Conservation (phyloP, 1,139 yeast genomes). For the Meyerozyma elateridarum region DNA sequence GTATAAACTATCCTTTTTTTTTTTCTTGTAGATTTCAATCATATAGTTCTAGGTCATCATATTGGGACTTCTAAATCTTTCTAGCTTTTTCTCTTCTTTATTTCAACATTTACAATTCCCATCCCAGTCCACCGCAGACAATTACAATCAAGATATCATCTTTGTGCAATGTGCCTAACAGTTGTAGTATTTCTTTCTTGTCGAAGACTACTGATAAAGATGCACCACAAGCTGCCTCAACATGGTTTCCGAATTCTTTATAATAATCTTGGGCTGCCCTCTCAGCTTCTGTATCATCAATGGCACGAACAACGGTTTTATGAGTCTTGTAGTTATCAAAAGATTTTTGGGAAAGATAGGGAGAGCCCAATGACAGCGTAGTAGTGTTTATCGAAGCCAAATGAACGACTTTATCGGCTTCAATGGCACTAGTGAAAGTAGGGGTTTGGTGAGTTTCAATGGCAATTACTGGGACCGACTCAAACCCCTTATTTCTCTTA, state of each 20-base stretch:
- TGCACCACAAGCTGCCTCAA: conserved; percentile 45
- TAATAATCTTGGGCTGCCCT: conserved; percentile 25
- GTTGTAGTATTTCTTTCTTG: conserved; percentile 18
- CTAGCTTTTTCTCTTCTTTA: too few species aligned
- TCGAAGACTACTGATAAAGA: conserved; percentile 25
- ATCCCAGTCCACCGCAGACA: conserved; percentile 37
- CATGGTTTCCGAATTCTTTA: conserved; percentile 20
- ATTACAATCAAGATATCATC: conserved; percentile 34
- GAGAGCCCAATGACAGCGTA: conserved; percentile 40
- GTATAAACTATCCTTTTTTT: too few species aligned
- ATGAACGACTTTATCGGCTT: conserved; percentile 23
- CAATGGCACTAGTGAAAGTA: conserved; percentile 30
- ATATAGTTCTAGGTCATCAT: too few species aligned
- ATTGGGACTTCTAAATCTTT: too few species aligned
- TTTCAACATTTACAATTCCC: too few species aligned
- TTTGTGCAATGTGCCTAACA: conserved; percentile 19
- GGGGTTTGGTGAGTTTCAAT: conserved; percentile 40
- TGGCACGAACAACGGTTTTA: conserved; percentile 17
- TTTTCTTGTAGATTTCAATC: too few species aligned
- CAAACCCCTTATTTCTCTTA: conserved; percentile 14
- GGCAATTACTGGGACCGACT: conserved; percentile 23
- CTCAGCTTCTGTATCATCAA: conserved; percentile 35
- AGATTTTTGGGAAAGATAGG: conserved; percentile 29
- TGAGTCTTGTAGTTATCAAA: conserved; percentile 23
- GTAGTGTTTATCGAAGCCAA: conserved; percentile 28